Evolutionary conservation across 2,329 filamentous ascomycete species (phyloP).

Genomic region (Colletotrichum paranaense): DNA sequence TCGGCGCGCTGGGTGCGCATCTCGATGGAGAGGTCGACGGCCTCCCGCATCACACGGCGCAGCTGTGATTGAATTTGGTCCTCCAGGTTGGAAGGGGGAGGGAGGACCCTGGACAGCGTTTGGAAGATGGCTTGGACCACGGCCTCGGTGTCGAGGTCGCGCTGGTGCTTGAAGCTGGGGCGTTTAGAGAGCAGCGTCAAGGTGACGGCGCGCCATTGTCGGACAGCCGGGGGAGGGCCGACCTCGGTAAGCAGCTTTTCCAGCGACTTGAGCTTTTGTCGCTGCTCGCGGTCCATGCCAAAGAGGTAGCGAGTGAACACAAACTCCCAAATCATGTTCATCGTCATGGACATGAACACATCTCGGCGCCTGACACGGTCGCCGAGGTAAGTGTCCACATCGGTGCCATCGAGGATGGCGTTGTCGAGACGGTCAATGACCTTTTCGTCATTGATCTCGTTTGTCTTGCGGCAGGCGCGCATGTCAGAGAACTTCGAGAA

Average conservation of each 20-base stretch:
- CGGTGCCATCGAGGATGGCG: constrained; percentile 90
- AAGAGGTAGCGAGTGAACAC: constrained; percentile 98
- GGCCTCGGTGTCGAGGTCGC: constrained; percentile 90
- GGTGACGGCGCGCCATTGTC: constrained; percentile 96
- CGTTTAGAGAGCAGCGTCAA: constrained; percentile 88
- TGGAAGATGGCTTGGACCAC: constrained; percentile 91
- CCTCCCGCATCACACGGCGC: constrained; percentile 86
- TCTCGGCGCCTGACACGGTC: constrained; percentile 91
- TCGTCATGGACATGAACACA: constrained; percentile 98
- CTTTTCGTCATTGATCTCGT: constrained; percentile 90
- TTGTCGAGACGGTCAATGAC: constrained; percentile 95
- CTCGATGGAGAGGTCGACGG: constrained; percentile 91
- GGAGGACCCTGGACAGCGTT: constrained; percentile 85
- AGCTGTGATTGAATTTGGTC: constrained; percentile 85
- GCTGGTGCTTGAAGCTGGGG: constrained; percentile 82
- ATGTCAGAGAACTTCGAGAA: constrained; percentile 99
- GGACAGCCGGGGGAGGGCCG: constrained; percentile 87
- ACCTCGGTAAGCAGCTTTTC: constrained; percentile 93
- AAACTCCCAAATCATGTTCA: constrained; percentile 99
- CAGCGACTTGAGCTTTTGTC: constrained; percentile 95
- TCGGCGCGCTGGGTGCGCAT: constrained; percentile 98
- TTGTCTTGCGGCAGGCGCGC: constrained; percentile 84
- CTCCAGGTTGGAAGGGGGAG: constrained; percentile 85
- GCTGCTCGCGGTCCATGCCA: constrained; percentile 97
- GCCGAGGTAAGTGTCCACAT: constrained; percentile 87